Percentiles rank a stretch among this genome's conserved stretches.
phyloP scores from a whole-genome alignment of 179 eudicot genomes.

The Drosera spatulata region DNA sequence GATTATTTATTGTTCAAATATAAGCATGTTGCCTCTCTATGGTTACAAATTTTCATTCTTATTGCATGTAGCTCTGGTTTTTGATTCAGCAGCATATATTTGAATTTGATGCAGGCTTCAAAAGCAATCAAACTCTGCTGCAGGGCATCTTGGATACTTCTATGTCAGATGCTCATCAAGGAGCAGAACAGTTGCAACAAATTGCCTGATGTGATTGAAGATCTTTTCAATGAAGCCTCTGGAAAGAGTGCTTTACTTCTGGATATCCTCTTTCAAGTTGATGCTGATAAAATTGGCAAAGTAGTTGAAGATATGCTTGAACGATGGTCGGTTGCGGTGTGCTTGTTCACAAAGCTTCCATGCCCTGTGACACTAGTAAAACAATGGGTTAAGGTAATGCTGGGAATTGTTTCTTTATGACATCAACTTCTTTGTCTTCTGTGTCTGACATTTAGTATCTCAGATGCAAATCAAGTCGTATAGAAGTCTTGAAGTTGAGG shows the following conservation, averaged over 20 bases:
- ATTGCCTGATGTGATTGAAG: constrained; percentile 35
- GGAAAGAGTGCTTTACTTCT: constrained; percentile 44
- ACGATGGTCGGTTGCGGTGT: constrained; percentile 64
- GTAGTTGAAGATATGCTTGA: constrained; percentile 33
- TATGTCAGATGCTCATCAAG: constrained; percentile 33
- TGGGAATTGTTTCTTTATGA: constrained; percentile 3
- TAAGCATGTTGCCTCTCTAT: no score
- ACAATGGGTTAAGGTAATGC: constrained; percentile 76
- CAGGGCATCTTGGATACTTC: constrained; percentile 61
- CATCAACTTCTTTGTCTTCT: constrained; percentile 1
- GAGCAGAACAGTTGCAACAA: constrained; percentile 24
- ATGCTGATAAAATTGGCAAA: constrained; percentile 21
- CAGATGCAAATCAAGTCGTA: constrained; percentile 51
- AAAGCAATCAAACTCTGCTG: constrained; percentile 54
- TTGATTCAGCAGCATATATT: neutral
- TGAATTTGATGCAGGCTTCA: constrained; percentile 39
- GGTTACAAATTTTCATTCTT: neutral
- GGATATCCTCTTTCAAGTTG: constrained; percentile 43
- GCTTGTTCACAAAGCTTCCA: constrained; percentile 35
- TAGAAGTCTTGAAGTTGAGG: constrained; percentile 20
- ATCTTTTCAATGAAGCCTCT: constrained; percentile 52
- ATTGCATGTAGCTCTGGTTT: neutral
- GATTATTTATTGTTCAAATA: no score
- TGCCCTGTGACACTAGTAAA: constrained; percentile 55
- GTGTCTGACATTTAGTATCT: constrained; percentile 15